Evolutionary conservation across 2,329 filamentous ascomycete genomes (phyloP).

Genomic region (Trichoderma sp.): DNA sequence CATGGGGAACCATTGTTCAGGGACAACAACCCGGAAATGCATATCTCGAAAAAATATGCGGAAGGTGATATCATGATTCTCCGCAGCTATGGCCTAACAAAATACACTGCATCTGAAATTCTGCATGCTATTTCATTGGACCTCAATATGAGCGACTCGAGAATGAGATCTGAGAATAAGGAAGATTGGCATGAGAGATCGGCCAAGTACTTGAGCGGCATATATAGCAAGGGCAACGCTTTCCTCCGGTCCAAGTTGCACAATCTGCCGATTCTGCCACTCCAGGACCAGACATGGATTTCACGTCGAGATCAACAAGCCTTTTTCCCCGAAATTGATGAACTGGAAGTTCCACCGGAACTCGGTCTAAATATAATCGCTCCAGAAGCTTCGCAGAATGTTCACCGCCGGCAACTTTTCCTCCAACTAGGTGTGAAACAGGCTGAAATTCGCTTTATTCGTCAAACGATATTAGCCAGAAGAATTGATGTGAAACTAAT

Average conservation of each 20-base stretch:
- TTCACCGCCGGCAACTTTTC: neutral
- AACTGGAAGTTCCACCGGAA: neutral
- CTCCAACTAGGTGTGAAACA: neutral
- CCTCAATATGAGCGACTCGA: neutral
- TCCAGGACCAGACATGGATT: neutral
- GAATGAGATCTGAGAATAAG: neutral
- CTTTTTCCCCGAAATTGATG: neutral
- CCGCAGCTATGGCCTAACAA: neutral
- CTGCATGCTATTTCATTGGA: neutral
- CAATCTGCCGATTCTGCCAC: neutral
- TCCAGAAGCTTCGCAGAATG: neutral
- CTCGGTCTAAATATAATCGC: neutral
- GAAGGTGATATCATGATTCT: neutral
- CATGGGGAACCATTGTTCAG: neutral
- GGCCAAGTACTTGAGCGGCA: neutral
- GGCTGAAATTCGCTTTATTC: neutral
- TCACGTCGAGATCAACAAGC: neutral
- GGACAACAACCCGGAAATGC: neutral
- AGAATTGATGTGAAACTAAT: fast-evolving
- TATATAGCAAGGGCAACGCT: neutral
- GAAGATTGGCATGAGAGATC: neutral
- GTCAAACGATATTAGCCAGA: neutral
- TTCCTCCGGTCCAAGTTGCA: neutral
- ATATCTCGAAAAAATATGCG: neutral
- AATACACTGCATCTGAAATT: neutral